These are phyloP conservation scores for Yamadazyma nakazawae DNA, from an alignment of 805 yeast genomes.

Conservation along the genomic window DNA sequence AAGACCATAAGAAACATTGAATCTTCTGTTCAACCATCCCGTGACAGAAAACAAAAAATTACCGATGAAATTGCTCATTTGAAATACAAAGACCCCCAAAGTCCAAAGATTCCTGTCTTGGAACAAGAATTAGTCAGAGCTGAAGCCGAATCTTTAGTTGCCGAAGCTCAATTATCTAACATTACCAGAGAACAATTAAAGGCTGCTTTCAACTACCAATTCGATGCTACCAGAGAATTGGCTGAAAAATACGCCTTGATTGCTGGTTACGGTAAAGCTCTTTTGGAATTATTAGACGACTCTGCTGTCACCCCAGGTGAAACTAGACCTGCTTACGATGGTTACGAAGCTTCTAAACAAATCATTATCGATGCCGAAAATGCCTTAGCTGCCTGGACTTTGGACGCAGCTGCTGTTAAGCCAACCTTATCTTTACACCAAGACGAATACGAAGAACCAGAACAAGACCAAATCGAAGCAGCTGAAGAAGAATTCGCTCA, in stretches of 20 bases:
- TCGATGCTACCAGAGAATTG: constrained; percentile 80
- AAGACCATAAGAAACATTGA: constrained; percentile 82
- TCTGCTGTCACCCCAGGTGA: constrained; percentile 90
- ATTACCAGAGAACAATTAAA: constrained; percentile 84
- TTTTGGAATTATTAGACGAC: constrained; percentile 78
- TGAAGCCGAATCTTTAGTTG: constrained; percentile 87
- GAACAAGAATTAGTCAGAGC: constrained; percentile 91
- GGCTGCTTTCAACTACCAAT: constrained; percentile 80
- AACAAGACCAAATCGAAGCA: constrained; percentile 49
- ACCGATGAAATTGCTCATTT: constrained; percentile 81
- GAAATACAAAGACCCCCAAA: constrained; percentile 82
- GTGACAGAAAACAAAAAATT: constrained; percentile 82
- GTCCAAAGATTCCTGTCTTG: constrained; percentile 74
- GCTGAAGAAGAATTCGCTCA: constrained; percentile 55
- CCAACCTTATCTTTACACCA: constrained; percentile 65
- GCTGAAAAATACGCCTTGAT: constrained; percentile 83
- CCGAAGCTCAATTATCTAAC: constrained; percentile 87
- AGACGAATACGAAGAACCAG: constrained; percentile 32
- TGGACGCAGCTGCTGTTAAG: constrained; percentile 76
- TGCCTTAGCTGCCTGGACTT: constrained; percentile 80
- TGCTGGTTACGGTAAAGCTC: constrained; percentile 87
- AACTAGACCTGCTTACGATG: constrained; percentile 85
- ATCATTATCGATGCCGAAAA: constrained; percentile 82
- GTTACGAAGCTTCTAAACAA: constrained; percentile 85
- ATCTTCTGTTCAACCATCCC: constrained; percentile 82